These are phyloP conservation scores for Serendipita sp. DNA, from an alignment of 768 basidiomycete genomes.

Conservation along the genomic window DNA sequence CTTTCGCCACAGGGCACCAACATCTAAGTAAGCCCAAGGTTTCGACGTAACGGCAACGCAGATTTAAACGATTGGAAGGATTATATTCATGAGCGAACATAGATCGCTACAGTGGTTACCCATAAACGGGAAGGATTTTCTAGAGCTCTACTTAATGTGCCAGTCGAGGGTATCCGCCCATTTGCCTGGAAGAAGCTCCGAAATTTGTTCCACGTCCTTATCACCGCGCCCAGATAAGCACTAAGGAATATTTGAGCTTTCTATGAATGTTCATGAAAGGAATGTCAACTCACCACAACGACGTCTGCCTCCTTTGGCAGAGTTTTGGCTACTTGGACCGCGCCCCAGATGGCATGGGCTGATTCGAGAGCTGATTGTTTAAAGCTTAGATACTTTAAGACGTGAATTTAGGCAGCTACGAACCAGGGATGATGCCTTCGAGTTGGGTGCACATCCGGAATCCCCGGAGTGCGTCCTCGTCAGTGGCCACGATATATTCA, in stretches of 20 bases:
- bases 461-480: constrained; percentile 83
- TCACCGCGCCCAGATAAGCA: constrained; percentile 92
- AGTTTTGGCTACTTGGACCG: constrained; percentile 67
- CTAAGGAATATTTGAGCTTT: constrained; percentile 22
- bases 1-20: too few relatives aligned
- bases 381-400: too few relatives aligned
- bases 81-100: neutral
- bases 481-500: constrained; percentile 84
- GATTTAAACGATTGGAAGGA: too few relatives aligned
- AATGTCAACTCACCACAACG: constrained; percentile 52
- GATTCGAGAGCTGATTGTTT: constrained; percentile 66
- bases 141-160: constrained; percentile 36
- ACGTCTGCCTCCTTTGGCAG: constrained; percentile 72
- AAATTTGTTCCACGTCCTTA: constrained; percentile 96
- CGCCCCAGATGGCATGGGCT: constrained; percentile 91
- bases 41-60: too few relatives aligned
- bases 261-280: neutral
- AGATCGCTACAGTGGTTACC: neutral
- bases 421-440: constrained; percentile 94
- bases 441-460: constrained; percentile 83
- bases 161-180: constrained; percentile 92
- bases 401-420: constrained; percentile 13
- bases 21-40: too few relatives aligned
- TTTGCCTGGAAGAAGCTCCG: constrained; percentile 75
- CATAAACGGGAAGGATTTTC: neutral